Conservation (phyloP, 768 basidiomycete species). For the Podaxis mareebaensis region DNA sequence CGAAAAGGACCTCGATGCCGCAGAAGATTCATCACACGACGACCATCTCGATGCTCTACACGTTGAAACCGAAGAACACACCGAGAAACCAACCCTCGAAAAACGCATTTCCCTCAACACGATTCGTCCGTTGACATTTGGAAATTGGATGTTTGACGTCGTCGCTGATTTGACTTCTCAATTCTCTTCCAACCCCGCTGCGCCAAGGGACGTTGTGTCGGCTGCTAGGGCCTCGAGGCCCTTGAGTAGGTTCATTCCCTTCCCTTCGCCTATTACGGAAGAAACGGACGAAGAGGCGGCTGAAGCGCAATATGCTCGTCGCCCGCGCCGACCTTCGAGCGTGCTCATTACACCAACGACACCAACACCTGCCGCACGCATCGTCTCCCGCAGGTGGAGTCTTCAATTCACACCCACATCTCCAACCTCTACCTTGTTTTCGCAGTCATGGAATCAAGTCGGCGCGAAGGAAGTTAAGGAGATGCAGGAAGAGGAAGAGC, state of each 20-base stretch:
- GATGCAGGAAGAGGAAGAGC: conserved; percentile 24
- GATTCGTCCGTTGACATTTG: conserved; percentile 59
- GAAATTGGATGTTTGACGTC: conserved; percentile 87
- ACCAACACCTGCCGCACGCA: conserved; percentile 25
- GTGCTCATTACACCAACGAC: conserved; percentile 29
- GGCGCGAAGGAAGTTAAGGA: conserved; percentile 23
- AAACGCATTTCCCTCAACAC: conserved; percentile 43
- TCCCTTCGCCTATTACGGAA: conserved; percentile 22
- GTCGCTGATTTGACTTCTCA: conserved; percentile 60
- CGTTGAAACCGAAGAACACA: not conserved
- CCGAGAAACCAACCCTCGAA: not conserved
- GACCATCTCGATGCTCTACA: not conserved
- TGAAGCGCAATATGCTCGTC: conserved; percentile 9
- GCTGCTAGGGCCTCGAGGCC: conserved; percentile 25
- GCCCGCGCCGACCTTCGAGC: conserved; percentile 22
- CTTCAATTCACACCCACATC: conserved; percentile 68
- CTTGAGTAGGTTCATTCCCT: conserved; percentile 37
- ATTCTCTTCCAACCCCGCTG: conserved; percentile 12
- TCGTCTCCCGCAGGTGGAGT: conserved; percentile 41
- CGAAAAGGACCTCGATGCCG: conserved; percentile 42
- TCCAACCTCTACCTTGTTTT: conserved; percentile 34
- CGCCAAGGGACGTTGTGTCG: conserved; percentile 21
- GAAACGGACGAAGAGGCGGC: conserved; percentile 20
- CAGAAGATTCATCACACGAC: conserved; percentile 47
- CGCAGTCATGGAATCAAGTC: conserved; percentile 11